Evolutionary conservation across 2,329 filamentous ascomycete genomes (phyloP).

Genomic region (Beauveria brongniartii): DNA sequence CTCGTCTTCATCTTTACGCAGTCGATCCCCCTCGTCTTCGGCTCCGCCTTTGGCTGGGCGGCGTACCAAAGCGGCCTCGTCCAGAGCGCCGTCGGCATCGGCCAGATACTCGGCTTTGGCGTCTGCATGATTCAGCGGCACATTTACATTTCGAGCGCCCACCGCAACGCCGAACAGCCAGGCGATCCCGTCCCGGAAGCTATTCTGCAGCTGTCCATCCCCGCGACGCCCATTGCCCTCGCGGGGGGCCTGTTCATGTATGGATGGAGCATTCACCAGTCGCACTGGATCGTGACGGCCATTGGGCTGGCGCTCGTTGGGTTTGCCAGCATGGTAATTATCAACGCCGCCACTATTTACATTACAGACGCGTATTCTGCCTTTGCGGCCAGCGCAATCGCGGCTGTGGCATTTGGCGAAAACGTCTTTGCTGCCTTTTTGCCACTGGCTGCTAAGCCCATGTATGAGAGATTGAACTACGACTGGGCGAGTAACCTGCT

Average conservation of each 20-base stretch:
- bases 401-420: conserved; percentile 13
- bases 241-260: conserved; percentile 13
- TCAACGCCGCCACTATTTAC: conserved; percentile 12
- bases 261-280: conserved; percentile 11
- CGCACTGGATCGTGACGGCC: conserved; percentile 12
- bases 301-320: conserved; percentile 10
- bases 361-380: conserved; percentile 10
- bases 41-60: conserved; percentile 4
- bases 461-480: conserved; percentile 9
- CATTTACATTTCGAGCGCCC: conserved; percentile 2
- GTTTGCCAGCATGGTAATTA: conserved; percentile 12
- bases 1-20: conserved; percentile 13
- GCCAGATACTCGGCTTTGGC: conserved; percentile 11
- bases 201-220: conserved; percentile 12
- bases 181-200: conserved; percentile 11
- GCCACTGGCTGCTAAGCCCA: conserved; percentile 12
- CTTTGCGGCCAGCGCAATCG: conserved; percentile 13
- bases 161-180: not conserved
- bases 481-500: conserved; percentile 13
- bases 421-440: conserved; percentile 12
- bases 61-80: conserved; percentile 8
- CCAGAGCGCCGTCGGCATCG: conserved; percentile 11
- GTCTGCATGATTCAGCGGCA: conserved; percentile 6
- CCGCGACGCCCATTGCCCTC: conserved; percentile 5
- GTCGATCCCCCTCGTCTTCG: conserved; percentile 12